Evolutionary conservation across 139 green algal genomes (phyloP).

Genomic region (Spirogloea muscicola): DNA sequence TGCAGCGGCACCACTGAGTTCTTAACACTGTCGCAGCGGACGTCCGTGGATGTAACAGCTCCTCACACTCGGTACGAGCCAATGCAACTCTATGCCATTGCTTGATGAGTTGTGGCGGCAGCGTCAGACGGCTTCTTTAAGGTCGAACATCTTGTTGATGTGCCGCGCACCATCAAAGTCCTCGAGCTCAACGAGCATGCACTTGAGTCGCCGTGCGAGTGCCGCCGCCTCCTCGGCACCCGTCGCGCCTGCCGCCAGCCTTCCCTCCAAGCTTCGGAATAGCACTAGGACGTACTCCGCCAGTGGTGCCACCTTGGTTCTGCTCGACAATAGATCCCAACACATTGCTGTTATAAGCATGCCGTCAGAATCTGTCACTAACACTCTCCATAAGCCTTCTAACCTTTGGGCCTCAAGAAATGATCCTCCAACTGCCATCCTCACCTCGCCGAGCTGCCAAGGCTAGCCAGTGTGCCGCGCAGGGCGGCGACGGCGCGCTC

Average conservation of each 20-base stretch:
- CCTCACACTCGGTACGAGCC: no score
- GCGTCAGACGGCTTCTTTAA: constrained; percentile 37
- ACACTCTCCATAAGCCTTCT: no score
- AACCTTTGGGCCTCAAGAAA: no score
- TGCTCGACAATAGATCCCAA: not conserved
- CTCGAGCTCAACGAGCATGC: constrained; percentile 31
- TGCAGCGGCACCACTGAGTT: no score
- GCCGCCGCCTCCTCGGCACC: constrained; percentile 14
- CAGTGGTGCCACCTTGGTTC: constrained; percentile 17
- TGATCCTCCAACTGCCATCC: no score
- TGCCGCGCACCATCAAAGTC: constrained; percentile 27
- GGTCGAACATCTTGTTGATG: constrained; percentile 11
- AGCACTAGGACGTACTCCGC: constrained; percentile 21
- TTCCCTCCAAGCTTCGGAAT: constrained; percentile 7
- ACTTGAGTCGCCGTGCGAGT: constrained; percentile 24
- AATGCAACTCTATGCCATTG: no score
- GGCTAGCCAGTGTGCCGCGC: not conserved
- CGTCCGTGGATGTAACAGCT: no score
- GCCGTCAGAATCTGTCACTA: no score
- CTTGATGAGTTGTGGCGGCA: no score
- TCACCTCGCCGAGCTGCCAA: no score
- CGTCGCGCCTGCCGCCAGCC: not conserved
- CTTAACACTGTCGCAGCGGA: no score
- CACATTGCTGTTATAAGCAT: not conserved
- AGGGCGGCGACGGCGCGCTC: constrained; percentile 27